Evolutionary conservation across 352 stramenopile genomes (phyloP).

Genomic region (Plasmopara viticola): DNA sequence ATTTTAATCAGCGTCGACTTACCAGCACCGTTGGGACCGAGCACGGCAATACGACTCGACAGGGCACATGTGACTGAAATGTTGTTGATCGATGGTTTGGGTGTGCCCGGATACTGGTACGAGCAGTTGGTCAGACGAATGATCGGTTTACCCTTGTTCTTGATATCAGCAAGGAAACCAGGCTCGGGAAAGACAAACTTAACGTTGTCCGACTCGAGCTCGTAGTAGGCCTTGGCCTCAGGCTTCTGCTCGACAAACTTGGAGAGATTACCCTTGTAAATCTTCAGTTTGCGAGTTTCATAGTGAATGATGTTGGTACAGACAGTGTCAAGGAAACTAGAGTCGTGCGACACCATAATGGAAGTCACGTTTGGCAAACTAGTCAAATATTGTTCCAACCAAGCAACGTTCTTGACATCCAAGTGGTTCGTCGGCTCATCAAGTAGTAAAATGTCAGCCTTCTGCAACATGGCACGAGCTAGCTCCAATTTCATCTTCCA

Average conservation of each 20-base stretch:
- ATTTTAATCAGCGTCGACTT: slow-evolving; percentile 98
- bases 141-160: slow-evolving; percentile 89
- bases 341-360: slow-evolving; percentile 95
- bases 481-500: slow-evolving; percentile 95
- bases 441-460: slow-evolving; percentile 94
- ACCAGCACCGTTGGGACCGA: slow-evolving; percentile 90
- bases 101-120: slow-evolving; percentile 73
- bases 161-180: slow-evolving; percentile 85
- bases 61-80: slow-evolving; percentile 76
- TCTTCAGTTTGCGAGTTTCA: slow-evolving; percentile 89
- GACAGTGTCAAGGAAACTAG: slow-evolving; percentile 96
- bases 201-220: slow-evolving; percentile 76
- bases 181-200: slow-evolving; percentile 86
- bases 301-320: slow-evolving; percentile 98
- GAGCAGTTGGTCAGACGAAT: slow-evolving; percentile 84
- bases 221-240: slow-evolving; percentile 87
- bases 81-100: slow-evolving; percentile 81
- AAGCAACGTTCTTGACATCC: slow-evolving; percentile 90
- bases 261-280: slow-evolving; percentile 83
- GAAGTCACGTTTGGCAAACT: slow-evolving; percentile 85
- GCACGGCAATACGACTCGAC: slow-evolving; percentile 69
- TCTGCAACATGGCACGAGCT: slow-evolving; percentile 91
- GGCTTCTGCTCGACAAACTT: slow-evolving; percentile 83
- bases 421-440: slow-evolving; percentile 95
- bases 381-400: slow-evolving; percentile 90